These are phyloP conservation scores for Aegilops umbellulata DNA, from an alignment of 176 grass and related monocot species.

Conservation along the genomic window DNA sequence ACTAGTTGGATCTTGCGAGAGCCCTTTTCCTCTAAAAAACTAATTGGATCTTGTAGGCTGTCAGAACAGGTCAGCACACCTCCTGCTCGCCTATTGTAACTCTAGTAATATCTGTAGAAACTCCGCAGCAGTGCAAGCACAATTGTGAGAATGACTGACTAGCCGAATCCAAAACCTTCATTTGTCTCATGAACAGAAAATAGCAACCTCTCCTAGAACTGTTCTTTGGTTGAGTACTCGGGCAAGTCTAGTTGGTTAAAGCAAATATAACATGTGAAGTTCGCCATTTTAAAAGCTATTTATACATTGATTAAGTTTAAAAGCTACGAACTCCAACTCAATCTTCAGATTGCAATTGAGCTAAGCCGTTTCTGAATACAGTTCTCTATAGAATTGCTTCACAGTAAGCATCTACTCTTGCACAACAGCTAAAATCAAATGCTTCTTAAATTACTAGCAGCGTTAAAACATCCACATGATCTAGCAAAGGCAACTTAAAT, in stretches of 20 bases:
- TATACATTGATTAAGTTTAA: background rate
- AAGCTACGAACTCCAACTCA: background rate
- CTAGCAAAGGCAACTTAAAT: background rate
- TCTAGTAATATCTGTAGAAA: slow-evolving; percentile 35
- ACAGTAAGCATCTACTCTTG: background rate
- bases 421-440: background rate
- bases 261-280: slow-evolving; percentile 10
- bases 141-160: background rate
- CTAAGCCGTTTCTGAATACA: background rate
- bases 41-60: slow-evolving; percentile 1
- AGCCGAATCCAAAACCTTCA: slow-evolving; percentile 89
- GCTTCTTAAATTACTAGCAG: background rate
- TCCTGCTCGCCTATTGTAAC: slow-evolving; percentile 8
- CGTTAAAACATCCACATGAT: background rate
- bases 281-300: background rate
- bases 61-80: background rate
- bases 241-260: slow-evolving; percentile 94
- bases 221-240: slow-evolving; percentile 74
- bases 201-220: slow-evolving; percentile 73
- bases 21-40: no score
- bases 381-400: background rate
- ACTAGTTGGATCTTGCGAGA: no score
- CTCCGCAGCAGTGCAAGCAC: background rate
- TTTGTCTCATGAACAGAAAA: slow-evolving; percentile 77
- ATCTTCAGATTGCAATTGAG: background rate